Percentiles rank a stretch among this genome's conserved stretches.
These are phyloP conservation scores for Aspergillus steynii DNA, from an alignment of 495 filamentous ascomycete genomes.

Conservation along the genomic window DNA sequence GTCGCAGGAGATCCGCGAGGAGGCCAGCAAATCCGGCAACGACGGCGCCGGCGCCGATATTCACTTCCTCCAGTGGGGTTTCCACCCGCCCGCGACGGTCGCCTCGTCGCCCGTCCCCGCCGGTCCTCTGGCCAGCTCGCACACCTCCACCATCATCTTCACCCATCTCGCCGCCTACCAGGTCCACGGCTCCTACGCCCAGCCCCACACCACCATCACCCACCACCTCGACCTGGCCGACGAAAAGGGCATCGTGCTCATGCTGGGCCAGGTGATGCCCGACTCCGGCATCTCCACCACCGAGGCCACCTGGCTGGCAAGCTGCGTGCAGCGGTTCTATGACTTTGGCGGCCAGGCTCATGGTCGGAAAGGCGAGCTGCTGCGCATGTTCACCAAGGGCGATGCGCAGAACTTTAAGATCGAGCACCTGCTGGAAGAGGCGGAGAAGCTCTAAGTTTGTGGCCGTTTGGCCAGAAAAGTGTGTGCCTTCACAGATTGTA, in stretches of 20 bases:
- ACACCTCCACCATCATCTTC: constrained; percentile 83
- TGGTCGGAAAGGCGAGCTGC: constrained; percentile 58
- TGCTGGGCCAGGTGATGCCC: constrained; percentile 78
- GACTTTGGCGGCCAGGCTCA: constrained; percentile 57
- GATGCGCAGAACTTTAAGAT: constrained; percentile 73
- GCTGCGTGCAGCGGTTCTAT: constrained; percentile 95
- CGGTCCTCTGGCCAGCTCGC: constrained; percentile 41
- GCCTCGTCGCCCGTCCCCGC: constrained; percentile 52
- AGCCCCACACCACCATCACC: constrained; percentile 90
- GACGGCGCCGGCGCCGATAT: constrained; percentile 40
- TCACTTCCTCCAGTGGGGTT: constrained; percentile 60
- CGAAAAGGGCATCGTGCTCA: constrained; percentile 73
- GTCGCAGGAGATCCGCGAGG: constrained; percentile 31
- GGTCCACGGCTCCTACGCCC: constrained; percentile 80
- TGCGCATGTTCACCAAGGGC: constrained; percentile 79
- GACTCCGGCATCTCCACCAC: constrained; percentile 74
- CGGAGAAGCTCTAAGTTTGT: constrained; percentile 62
- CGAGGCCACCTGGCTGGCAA: constrained; percentile 85
- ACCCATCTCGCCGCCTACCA: constrained; percentile 92
- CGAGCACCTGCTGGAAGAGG: constrained; percentile 81
- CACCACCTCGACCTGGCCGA: constrained; percentile 79
- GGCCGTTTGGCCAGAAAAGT: constrained; percentile 6
- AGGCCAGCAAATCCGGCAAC: constrained; percentile 9
- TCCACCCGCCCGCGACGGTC: constrained; percentile 76
- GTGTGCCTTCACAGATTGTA: neutral